phyloP scores from a whole-genome alignment of 176 grass and related monocot genomes.

The Lolium multiflorum region DNA sequence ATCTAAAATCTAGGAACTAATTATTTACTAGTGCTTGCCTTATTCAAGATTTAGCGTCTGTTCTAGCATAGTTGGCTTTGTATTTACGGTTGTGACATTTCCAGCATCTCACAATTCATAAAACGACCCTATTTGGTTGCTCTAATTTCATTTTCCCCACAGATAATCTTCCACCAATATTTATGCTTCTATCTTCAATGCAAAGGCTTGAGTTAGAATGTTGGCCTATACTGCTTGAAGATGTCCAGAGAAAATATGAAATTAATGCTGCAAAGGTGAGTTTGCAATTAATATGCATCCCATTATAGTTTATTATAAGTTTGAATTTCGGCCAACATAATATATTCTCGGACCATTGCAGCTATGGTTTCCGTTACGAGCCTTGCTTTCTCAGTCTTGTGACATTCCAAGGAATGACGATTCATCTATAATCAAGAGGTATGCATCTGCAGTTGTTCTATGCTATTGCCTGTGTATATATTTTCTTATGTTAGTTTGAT shows the following conservation, averaged over 20 bases:
- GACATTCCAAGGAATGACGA: constrained; percentile 50
- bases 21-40: constrained; percentile 11
- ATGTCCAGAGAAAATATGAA: constrained; percentile 67
- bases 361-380: constrained; percentile 91
- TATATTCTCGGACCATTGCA: constrained; percentile 44
- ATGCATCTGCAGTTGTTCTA: constrained; percentile 27
- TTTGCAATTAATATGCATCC: constrained; percentile 10
- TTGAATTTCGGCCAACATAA: constrained; percentile 35
- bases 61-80: neutral
- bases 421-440: constrained; percentile 71
- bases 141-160: constrained; percentile 25
- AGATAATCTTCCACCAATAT: constrained; percentile 79
- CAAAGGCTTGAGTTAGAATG: constrained; percentile 90
- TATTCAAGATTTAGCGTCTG: constrained; percentile 6
- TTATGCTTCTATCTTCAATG: constrained; percentile 77
- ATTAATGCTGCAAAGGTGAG: constrained; percentile 78
- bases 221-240: constrained; percentile 73
- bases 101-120: constrained; percentile 16
- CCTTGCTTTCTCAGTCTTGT: constrained; percentile 59
- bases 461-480: constrained; percentile 13
- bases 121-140: neutral
- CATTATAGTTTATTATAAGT: constrained; percentile 25
- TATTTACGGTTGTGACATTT: neutral
- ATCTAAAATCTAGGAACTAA: neutral
- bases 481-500: constrained; percentile 43